Conservation (phyloP, 2,329 filamentous ascomycete genomes). For the Phoma sp. region DNA sequence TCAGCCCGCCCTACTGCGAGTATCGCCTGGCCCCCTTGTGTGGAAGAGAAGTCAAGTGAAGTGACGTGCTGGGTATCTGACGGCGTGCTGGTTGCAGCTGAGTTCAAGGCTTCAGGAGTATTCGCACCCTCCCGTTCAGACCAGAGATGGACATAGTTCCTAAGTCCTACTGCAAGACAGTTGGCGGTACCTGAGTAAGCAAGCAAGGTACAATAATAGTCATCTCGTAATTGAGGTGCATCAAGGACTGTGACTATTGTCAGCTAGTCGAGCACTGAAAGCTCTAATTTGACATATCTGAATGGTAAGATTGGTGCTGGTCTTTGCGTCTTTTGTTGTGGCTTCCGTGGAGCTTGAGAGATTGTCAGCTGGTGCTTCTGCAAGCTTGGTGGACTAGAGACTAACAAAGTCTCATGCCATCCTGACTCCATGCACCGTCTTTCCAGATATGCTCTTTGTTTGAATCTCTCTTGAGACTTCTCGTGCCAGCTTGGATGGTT, state of each 20-base stretch:
- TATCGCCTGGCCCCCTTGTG: constrained; percentile 75
- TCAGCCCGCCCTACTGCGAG: constrained; percentile 84
- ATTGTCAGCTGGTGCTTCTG: constrained; percentile 24
- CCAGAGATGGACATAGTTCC: constrained; percentile 84
- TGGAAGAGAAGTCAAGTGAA: constrained; percentile 87
- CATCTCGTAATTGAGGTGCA: constrained; percentile 85
- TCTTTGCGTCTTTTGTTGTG: constrained; percentile 34
- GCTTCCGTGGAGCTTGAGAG: constrained; percentile 33
- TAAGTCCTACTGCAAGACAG: constrained; percentile 83
- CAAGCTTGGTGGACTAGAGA: constrained; percentile 15
- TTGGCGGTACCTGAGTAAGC: constrained; percentile 79
- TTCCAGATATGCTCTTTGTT: constrained; percentile 45
- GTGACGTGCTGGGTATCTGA: constrained; percentile 64
- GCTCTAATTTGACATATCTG: constrained; percentile 61
- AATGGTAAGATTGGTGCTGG: constrained; percentile 75
- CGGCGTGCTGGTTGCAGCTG: constrained; percentile 52
- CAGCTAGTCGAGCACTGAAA: constrained; percentile 28
- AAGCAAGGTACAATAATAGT: constrained; percentile 92
- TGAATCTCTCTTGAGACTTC: background rate
- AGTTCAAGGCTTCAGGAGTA: constrained; percentile 60
- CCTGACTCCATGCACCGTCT: constrained; percentile 50
- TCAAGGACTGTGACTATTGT: constrained; percentile 72
- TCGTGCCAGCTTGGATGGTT: constrained; percentile 12
- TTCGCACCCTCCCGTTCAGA: constrained; percentile 75
- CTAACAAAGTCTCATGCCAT: constrained; percentile 42